Evolutionary conservation across 2,329 filamentous ascomycete species (phyloP).

Genomic region (Fusarium bactridioides): DNA sequence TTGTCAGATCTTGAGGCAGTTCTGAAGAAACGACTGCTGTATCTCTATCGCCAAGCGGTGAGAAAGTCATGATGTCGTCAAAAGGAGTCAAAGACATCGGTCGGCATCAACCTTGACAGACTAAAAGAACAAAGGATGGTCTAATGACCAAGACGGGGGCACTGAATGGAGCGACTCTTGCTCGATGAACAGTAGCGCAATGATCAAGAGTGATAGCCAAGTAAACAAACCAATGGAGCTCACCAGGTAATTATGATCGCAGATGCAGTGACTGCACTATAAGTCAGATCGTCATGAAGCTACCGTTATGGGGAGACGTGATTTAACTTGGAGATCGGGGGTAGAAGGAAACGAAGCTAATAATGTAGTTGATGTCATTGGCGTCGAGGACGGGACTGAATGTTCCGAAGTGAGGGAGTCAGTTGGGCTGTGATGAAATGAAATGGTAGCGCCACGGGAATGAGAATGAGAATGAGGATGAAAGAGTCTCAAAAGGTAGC

Average conservation of each 20-base stretch:
- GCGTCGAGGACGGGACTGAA: conserved; percentile 14
- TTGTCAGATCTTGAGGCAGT: neutral
- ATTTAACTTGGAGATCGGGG: conserved; percentile 14
- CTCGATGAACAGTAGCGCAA: neutral
- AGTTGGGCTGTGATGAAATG: neutral
- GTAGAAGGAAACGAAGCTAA: neutral
- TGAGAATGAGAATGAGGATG: conserved; percentile 1
- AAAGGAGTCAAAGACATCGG: neutral
- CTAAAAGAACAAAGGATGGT: conserved; percentile 9
- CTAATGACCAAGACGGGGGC: conserved; percentile 21
- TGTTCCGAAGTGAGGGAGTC: conserved; percentile 12
- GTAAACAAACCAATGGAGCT: conserved; percentile 10
- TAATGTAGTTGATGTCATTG: conserved; percentile 32
- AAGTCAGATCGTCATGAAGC: conserved; percentile 18
- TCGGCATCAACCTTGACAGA: neutral
- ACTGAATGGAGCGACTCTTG: neutral
- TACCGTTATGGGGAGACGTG: conserved; percentile 2
- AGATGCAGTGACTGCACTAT: neutral
- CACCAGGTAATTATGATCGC: neutral
- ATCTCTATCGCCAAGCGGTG: neutral
- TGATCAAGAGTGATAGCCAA: neutral
- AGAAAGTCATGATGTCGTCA: conserved; percentile 28
- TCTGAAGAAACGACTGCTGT: neutral
- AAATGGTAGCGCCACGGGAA: conserved; percentile 24
- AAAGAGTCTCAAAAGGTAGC: conserved; percentile 4